Conservation (phyloP, 2,329 filamentous ascomycete genomes). For the Venturia carpophila region DNA sequence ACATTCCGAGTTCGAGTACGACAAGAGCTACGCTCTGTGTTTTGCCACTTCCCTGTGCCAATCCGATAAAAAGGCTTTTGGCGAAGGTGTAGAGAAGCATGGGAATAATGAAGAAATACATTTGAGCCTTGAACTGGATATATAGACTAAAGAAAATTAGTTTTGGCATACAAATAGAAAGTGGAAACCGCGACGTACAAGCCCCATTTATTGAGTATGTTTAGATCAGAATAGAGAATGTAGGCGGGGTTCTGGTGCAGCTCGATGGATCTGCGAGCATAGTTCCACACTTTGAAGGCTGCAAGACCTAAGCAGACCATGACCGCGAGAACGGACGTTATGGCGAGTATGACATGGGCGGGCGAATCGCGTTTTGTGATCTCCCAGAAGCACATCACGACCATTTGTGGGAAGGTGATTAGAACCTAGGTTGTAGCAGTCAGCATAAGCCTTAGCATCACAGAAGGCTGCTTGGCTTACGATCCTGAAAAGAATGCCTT, state of each 20-base stretch:
- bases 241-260: constrained; percentile 97
- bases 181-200: constrained; percentile 40
- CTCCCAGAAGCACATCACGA: constrained; percentile 87
- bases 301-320: constrained; percentile 73
- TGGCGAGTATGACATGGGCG: constrained; percentile 75
- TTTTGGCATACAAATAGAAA: background rate
- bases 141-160: constrained; percentile 50
- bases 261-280: constrained; percentile 77
- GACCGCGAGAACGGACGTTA: constrained; percentile 82
- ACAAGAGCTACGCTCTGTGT: constrained; percentile 77
- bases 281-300: constrained; percentile 77
- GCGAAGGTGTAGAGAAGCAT: constrained; percentile 69
- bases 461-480: constrained; percentile 22
- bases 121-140: constrained; percentile 89
- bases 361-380: constrained; percentile 78
- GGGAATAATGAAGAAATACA: constrained; percentile 90
- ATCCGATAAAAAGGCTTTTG: constrained; percentile 82
- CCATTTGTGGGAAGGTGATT: constrained; percentile 87
- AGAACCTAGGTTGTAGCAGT: constrained; percentile 41
- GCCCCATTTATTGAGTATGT: constrained; percentile 92
- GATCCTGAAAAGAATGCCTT: constrained; percentile 87
- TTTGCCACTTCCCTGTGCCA: constrained; percentile 61
- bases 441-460: background rate
- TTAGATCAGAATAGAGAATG: constrained; percentile 89
- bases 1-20: constrained; percentile 68